These are phyloP conservation scores for Astraeus odoratus DNA, from an alignment of 768 basidiomycete species.

Conservation along the genomic window DNA sequence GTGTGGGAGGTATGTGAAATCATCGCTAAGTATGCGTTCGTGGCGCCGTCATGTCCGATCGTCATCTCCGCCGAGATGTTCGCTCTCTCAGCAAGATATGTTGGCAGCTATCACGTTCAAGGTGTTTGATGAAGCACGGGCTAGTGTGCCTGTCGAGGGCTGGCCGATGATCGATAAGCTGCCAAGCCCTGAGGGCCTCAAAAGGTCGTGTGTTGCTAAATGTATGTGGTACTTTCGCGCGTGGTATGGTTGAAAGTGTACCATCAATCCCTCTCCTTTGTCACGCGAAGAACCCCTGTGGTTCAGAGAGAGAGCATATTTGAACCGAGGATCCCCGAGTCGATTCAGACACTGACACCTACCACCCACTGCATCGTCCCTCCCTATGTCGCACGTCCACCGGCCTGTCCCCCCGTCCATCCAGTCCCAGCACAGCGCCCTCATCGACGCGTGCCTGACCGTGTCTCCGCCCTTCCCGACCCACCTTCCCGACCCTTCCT, in stretches of 20 bases:
- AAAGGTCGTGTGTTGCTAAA: slow-evolving; percentile 78
- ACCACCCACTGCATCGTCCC: no score
- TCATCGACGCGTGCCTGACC: no score
- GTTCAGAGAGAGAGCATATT: slow-evolving; percentile 34
- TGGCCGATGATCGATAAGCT: slow-evolving; percentile 43
- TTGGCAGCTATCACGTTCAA: slow-evolving; percentile 69
- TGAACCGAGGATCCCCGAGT: slow-evolving; percentile 29
- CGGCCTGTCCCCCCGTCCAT: no score
- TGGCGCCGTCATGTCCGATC: slow-evolving; percentile 84
- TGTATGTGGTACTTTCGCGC: slow-evolving; percentile 31
- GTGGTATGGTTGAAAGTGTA: neutral
- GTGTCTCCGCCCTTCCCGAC: no score
- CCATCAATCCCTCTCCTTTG: neutral
- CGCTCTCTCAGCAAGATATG: slow-evolving; percentile 68
- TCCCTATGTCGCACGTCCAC: no score
- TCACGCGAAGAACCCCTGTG: slow-evolving; percentile 73
- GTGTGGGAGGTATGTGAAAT: slow-evolving; percentile 77
- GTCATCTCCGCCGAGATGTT: slow-evolving; percentile 90
- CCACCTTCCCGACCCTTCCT: no score
- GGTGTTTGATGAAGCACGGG: slow-evolving; percentile 48
- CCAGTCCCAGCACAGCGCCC: no score
- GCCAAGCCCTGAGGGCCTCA: slow-evolving; percentile 85
- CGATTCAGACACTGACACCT: no score
- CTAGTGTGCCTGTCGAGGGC: slow-evolving; percentile 42
- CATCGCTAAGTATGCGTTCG: slow-evolving; percentile 85